Evolutionary conservation across 2,329 filamentous ascomycete genomes (phyloP).

Genomic region (Dactylellina haptotyla): DNA sequence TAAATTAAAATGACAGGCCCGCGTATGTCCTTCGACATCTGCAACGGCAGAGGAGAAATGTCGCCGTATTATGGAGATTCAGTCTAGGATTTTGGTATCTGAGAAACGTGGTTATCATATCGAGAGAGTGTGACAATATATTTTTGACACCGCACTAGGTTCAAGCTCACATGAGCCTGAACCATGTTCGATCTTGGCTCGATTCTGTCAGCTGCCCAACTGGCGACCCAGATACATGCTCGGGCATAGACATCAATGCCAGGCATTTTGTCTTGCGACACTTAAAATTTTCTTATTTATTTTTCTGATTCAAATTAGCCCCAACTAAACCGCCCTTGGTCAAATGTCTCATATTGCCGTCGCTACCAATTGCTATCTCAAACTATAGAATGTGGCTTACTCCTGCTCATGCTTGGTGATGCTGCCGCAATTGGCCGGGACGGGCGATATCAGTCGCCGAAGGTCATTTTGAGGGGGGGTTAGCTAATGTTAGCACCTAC

Average conservation of each 20-base stretch:
- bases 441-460: conserved; percentile 53
- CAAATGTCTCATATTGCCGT: conserved; percentile 51
- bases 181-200: conserved; percentile 38
- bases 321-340: conserved; percentile 36
- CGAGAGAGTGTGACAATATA: conserved; percentile 6
- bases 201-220: conserved; percentile 51
- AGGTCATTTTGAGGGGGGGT: conserved; percentile 26
- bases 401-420: conserved; percentile 40
- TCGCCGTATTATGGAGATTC: conserved; percentile 49
- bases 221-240: conserved; percentile 41
- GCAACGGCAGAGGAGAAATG: conserved; percentile 41
- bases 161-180: conserved; percentile 41
- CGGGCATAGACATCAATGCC: conserved; percentile 42
- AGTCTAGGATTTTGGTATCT: conserved; percentile 11
- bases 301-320: conserved; percentile 23
- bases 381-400: conserved; percentile 44
- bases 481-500: conserved; percentile 4
- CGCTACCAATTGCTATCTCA: conserved; percentile 50
- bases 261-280: conserved; percentile 38
- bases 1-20: conserved; percentile 31
- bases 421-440: conserved; percentile 49
- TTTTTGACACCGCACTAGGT: conserved; percentile 9
- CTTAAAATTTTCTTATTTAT: conserved; percentile 3
- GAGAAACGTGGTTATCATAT: conserved; percentile 44
- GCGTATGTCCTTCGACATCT: conserved; percentile 19